phyloP scores from a whole-genome alignment of 1,284 basidiomycete genomes.

The Amylostereum areolatum region DNA sequence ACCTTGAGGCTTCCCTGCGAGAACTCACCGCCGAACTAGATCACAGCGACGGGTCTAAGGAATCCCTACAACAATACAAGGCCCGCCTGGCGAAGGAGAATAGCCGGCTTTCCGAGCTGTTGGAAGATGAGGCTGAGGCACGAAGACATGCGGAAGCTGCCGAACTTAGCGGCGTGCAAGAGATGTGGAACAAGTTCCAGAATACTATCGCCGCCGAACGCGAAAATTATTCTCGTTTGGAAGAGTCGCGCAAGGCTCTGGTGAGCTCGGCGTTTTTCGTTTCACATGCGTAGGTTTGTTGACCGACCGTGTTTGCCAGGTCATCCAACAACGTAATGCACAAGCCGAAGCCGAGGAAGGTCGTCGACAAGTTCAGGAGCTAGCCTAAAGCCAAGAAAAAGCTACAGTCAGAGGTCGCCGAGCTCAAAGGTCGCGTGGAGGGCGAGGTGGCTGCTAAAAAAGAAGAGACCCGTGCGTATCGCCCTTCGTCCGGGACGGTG shows the following conservation, averaged over 20 bases:
- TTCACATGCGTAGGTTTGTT: not conserved
- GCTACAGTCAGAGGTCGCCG: slow-evolving; percentile 49
- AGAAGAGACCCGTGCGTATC: slow-evolving; percentile 48
- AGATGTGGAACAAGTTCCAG: slow-evolving; percentile 68
- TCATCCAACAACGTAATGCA: slow-evolving; percentile 61
- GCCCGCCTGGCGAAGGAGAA: slow-evolving; percentile 57
- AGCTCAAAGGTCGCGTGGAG: slow-evolving; percentile 53
- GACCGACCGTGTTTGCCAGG: slow-evolving; percentile 29
- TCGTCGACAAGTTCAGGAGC: slow-evolving; percentile 55
- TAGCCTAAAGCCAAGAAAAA: slow-evolving; percentile 50
- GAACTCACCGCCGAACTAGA: slow-evolving; percentile 63
- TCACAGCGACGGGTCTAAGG: slow-evolving; percentile 59
- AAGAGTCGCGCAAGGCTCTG: slow-evolving; percentile 68
- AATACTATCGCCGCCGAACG: slow-evolving; percentile 54
- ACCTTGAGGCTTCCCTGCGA: slow-evolving; percentile 56
- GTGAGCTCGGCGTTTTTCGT: slow-evolving; percentile 29
- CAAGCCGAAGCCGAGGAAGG: slow-evolving; percentile 62
- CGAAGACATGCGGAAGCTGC: slow-evolving; percentile 54
- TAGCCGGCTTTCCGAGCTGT: slow-evolving; percentile 42
- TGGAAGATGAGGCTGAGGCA: slow-evolving; percentile 63
- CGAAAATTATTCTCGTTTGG: slow-evolving; percentile 55
- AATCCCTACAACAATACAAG: slow-evolving; percentile 55
- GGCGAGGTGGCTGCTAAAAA: slow-evolving; percentile 45
- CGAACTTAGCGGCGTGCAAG: slow-evolving; percentile 59
- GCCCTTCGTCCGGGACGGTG: not conserved